Base-by-base conservation (phyloP, 257 asterid genomes). In the Jasminum sambac region DNA sequence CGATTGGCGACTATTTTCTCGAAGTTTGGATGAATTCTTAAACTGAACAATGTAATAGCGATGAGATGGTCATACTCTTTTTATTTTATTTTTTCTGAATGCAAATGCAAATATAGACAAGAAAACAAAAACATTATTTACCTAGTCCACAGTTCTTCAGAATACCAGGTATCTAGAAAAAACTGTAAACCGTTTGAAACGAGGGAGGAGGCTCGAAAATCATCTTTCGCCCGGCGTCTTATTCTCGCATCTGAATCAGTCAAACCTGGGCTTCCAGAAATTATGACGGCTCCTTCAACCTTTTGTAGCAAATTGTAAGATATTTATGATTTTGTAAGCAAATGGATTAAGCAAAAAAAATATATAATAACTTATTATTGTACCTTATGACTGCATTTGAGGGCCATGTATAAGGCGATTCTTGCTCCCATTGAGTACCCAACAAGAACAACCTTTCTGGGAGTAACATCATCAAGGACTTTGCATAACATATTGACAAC, bases 341-440 rank as follows among this genome's bases (percentile, higher is more conserved):
- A 52, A 52, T 14, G 12, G 5, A 55, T 21, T 55, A 34, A 21
- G 34, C 14, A 19, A 8, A 30, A 41, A 60, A 30, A 30, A 4
- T 4, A 44, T 23, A 1, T 16, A 21, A 7, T 26, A 61, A 55
- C 77, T 19, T 8, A 42, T 42, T 41, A 34, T 12, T 37, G 19
- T 78, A 95, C 99, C 98, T 82, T 86, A 39, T 85, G 71, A 66
- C 83, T 83, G 83, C 76, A 66, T 80, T 85, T 89, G 21, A 95
- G 86, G 58, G 99, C 89, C 68, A 83, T 83, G 86, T 86, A 79
- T 55, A 91, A 75, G 44, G 98, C 79, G 69, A 95, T 89, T 78
- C 99, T 81, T 63, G 99, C 96, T 64, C 96, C 98, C 99, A 95
- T 85, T 5, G 99, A 95, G 86, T 91, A 95, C 16, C 98, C 97